Percentiles rank a stretch among this genome's conserved stretches.
Evolutionary conservation across 768 basidiomycete genomes (phyloP).

Genomic region (Leccinum boreale): DNA sequence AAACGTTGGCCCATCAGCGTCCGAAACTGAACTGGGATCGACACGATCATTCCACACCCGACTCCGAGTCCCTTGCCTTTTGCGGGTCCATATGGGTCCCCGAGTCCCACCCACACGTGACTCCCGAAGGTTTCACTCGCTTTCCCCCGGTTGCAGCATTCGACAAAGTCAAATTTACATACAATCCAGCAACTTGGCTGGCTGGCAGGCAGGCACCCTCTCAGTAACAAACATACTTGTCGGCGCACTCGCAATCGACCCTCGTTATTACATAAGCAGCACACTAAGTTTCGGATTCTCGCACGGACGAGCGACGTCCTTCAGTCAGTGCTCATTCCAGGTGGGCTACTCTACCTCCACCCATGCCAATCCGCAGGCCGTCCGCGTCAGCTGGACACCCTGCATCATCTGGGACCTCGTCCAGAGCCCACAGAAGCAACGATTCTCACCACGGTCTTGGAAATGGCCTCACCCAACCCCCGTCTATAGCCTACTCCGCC

Average conservation of each 20-base stretch:
- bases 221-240: not conserved
- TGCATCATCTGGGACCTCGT: constrained; percentile 32
- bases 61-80: constrained; percentile 23
- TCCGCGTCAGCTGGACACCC: constrained; percentile 54
- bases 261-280: constrained; percentile 22
- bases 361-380: constrained; percentile 55
- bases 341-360: constrained; percentile 20
- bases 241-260: not conserved
- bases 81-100: constrained; percentile 43
- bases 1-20: not conserved
- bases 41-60: constrained; percentile 1
- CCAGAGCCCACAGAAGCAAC: constrained; percentile 57
- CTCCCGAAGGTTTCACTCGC: constrained; percentile 10
- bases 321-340: constrained; percentile 7
- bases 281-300: constrained; percentile 13
- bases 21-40: not conserved
- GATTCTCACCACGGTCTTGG: constrained; percentile 52
- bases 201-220: not conserved
- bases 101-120: constrained; percentile 26
- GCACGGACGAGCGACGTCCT: constrained; percentile 17
- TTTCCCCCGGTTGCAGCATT: not conserved
- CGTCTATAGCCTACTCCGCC: constrained; percentile 37
- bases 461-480: constrained; percentile 32
- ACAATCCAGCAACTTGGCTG: not conserved
- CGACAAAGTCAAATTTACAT: not conserved